Base-by-base conservation (phyloP, 495 filamentous ascomycete species). In the Terfezia boudieri region DNA sequence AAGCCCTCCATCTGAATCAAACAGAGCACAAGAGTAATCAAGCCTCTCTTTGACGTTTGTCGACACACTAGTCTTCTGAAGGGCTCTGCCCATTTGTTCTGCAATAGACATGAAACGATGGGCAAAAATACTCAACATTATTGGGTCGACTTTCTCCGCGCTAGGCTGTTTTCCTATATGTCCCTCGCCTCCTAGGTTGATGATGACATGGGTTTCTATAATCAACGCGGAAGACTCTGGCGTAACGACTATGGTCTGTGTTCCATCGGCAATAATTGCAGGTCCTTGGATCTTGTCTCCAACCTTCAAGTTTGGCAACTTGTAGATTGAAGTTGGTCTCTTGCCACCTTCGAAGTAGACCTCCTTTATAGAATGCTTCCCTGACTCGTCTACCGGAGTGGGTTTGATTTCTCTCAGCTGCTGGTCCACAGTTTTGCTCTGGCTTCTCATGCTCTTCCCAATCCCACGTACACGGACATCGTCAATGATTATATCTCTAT, bases 101-200 rank as follows among this genome's bases (percentile, higher is more conserved):
- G 90, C 90, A 64, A 98, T 96, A 11, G 89, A 87, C 90, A 98
- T 98, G 70, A 98, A 98, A 0, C 90, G 73, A 66, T 98, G 88
- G 1, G 86, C 86, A 61, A 98, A 98, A 56, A 98, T 92, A 64
- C 80, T 92, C 7, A 98, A 76, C 68, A 92, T 82, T 66, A 98
- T 94, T 0, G 90, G 89, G 58, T 86, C 81, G 1, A 82, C 81
- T 56, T 67, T 75, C 64, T 71, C 76, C 56, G 61, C 69, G 55
- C 61, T 67, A 38, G 64, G 66, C 57, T 60, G 70, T 58, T 67
- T 69, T 56, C 4, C 65, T 58, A 46, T 60, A 58, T 69, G 71
- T 37, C 80, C 76, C 49, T 76, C 70, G 32, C 67, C 63, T 51
- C 76, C 78, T 22, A 86, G 74, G 60, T 93, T 72, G 69, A 86